Evolutionary conservation across 495 filamentous ascomycete genomes (phyloP), one percentile per base, ranked within the genome.

Genomic region (Podospora pseudoanserina): DNA sequence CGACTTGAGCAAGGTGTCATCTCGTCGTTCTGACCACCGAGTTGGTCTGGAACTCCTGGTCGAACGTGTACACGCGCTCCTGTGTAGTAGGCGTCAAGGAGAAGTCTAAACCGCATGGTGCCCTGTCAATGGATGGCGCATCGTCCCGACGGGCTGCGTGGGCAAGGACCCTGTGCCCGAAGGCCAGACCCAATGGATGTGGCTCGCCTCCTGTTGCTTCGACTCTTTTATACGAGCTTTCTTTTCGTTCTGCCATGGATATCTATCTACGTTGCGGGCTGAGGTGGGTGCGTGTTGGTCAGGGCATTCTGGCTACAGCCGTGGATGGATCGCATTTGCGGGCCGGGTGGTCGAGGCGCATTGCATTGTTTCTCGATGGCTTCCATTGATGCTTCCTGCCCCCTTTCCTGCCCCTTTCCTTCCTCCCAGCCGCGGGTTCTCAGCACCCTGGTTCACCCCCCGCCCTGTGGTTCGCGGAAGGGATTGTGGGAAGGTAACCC

Each of bases 181-280:
- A 49, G 39, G 16, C 3, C 5, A 61, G 59, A 26, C 30, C 59
- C 59, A 61, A 61, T 61, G 16, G 32, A 18, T 49, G 39, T 49
- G 39, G 59, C 27, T 30, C 59, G n/a, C 30, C 27, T 18, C 59
- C 30, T 61, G 6, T 18, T 18, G 23, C 59, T 61, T 61, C 59
- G 26, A 26, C 2, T 61, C 18, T 9, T 32, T 30, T 61, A 61
- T 61, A 61, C 59, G 59, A 61, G 59, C 13, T 61, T 61, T 28
- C 15, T 16, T 49, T 49, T 49, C 15, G 9, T 11, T 39, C 39
- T 49, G 9, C 39, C 39, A 6, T 16, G 7, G 23, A 26, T 61
- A 28, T 32, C 16, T 34, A 28, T 32, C 4, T 32, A 61, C 27
- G 59, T 28, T 27, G 59, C 59, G 59, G 23, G 18, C 20, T 15